Evolutionary conservation across 192 early-diverging fungal species (phyloP).

Genomic region (Geranomyces variabilis): DNA sequence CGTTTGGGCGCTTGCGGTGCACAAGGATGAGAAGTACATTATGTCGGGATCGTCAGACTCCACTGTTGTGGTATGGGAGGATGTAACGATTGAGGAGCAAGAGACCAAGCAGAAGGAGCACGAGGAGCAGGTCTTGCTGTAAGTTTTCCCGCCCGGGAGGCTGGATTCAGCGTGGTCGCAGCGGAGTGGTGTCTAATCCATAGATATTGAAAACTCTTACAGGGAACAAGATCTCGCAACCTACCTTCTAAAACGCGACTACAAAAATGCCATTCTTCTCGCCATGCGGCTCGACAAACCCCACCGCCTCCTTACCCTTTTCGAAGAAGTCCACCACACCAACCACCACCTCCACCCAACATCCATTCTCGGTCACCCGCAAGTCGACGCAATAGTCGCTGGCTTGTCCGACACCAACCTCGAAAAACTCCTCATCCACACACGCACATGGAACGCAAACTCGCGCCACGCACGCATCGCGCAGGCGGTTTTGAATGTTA

Average conservation of each 20-base stretch:
- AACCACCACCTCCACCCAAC: slow-evolving; percentile 42
- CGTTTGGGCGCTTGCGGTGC: slow-evolving; percentile 88
- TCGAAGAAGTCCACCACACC: slow-evolving; percentile 26
- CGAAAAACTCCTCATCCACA: slow-evolving; percentile 77
- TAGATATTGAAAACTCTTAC: neutral
- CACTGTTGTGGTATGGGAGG: slow-evolving; percentile 89
- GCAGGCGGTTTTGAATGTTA: slow-evolving; percentile 79
- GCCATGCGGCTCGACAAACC: slow-evolving; percentile 91
- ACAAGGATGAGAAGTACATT: slow-evolving; percentile 66
- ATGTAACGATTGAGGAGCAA: slow-evolving; percentile 83
- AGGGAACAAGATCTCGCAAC: slow-evolving; percentile 92
- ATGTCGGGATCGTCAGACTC: slow-evolving; percentile 94
- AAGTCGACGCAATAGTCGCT: slow-evolving; percentile 72
- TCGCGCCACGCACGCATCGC: slow-evolving; percentile 76
- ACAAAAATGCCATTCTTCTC: slow-evolving; percentile 85
- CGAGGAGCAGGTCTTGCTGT: slow-evolving; percentile 75
- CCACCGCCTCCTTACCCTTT: slow-evolving; percentile 73
- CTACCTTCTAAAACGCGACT: slow-evolving; percentile 85
- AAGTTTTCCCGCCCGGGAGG: no score
- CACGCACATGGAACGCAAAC: slow-evolving; percentile 96
- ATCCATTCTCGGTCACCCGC: slow-evolving; percentile 58
- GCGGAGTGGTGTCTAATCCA: no score
- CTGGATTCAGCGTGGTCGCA: no score
- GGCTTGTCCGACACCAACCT: slow-evolving; percentile 51
- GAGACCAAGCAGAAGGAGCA: slow-evolving; percentile 69